Base-by-base conservation (phyloP, 2,329 filamentous ascomycete species). In the Pseudopithomyces maydicus region DNA sequence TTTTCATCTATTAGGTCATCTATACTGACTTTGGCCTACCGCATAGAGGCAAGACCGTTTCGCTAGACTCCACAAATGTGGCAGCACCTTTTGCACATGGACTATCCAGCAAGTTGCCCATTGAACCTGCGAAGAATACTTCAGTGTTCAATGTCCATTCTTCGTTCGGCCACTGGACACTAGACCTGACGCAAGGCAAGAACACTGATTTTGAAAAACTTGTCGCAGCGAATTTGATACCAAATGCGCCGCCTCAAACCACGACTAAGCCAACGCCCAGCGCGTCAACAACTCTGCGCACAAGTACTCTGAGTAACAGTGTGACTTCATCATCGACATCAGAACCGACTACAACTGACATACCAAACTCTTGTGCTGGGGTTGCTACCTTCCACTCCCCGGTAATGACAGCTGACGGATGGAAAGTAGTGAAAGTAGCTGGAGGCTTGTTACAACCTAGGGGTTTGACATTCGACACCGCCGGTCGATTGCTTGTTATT, bases 401-500 rank as follows among this genome's bases (percentile, higher is more conserved):
- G 1, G 33, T 63, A 1, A 42, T 56, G 14, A 66, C 63, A 12
- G 66, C 68, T 1, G 56, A 59, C 26, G 66, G 69, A 19, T 72
- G 70, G 70, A 70, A 60, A 50, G 68, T 68, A 22, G 70, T 71
- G 35, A 74, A 78, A 41, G 71, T 80, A 29, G 77, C 76, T 6
- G 77, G 74, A 1, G 70, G 71, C 8, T 57, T 80, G n/a, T 65
- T 59, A 6, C 67, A 71, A 42, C 78, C 79, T 15, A 71, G 78
- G 29, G 73, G 75, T 2, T 68, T 81, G 12, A 55, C 67, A 6
- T 74, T 79, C 48, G 79, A 81, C 54, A 63, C 56, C 7, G 65
- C 65, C 3, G 79, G 77, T 1, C 75, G 79, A 56, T 66, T 80
- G 5, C 69, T 81, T 3, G 65, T 80, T 7, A 66, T 79, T 2